Evolutionary conservation across 2,329 filamentous ascomycete genomes (phyloP), one percentile per base, ranked within the genome.

Genomic region (Penicillium aurantiogriseum): DNA sequence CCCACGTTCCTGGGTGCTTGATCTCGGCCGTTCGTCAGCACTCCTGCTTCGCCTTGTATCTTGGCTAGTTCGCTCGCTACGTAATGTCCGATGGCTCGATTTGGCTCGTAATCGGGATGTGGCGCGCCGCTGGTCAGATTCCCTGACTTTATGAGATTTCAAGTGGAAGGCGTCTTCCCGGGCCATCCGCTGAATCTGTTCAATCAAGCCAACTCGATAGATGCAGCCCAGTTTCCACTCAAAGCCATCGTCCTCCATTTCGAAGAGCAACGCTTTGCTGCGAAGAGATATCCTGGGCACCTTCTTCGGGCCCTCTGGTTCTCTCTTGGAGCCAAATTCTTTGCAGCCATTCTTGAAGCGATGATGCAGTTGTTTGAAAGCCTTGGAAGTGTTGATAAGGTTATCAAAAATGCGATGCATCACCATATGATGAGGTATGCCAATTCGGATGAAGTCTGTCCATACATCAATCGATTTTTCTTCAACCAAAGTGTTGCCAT

Each of bases 181-280:
- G 5, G 93, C 92, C 54, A 96, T 79, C 21, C 94, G 85, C 73
- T 97, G 94, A 71, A 88, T 88, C 74, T 97, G 93, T 73, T 99
- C 94, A 54, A 92, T 80, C 21, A 93, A 82, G 0, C 95, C 94
- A 45, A 91, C 86, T 33, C 93, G 87, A 73, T 97, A 99, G 51
- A 99, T 99, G 69, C 92, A 87, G 17, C 92, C 91, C 10, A 99
- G 80, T 71, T 97, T 97, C 90, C 92, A 99, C 73, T 99, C 94
- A 68, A 99, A 99, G 0, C 91, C 88, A 49, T 94, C 93, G 71
- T 99, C 94, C 75, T 99, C 94, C 36, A 99, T 81, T 69, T 97
- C 93, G 58, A 99, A 93, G 2, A 96, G 77, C 25, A 99, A 81
- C 5, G 89, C 90, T 66, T 90, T 89, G 54, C 88, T 89, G 51